Evolutionary conservation across 768 basidiomycete species (phyloP), one percentile per base, ranked within the genome.

Genomic region (Collybia mongolica): DNA sequence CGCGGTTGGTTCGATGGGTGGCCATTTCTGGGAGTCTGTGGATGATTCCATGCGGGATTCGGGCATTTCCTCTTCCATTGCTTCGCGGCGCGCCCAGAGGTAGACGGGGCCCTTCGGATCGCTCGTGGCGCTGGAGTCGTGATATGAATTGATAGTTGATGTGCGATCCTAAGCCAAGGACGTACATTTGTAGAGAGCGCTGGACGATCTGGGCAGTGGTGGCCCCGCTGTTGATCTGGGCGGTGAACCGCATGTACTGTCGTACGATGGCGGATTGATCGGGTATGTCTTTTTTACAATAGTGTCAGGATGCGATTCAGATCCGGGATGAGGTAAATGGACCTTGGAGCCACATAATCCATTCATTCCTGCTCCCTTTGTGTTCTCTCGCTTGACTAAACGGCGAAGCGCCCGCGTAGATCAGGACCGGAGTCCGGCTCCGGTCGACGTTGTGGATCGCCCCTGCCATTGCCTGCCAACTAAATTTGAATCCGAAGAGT

Each of bases 301-400:
- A 49, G 18, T 17, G 8, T 20, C 42, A 9, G 15, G 32, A 38
- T 17, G 36, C n/a, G 24, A 6, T 36, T 26, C 28, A 43, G 17
- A 20, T 39, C 20, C 44, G 28, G 12, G 7, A 24, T 24, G 37
- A 26, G 19, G 35, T 26, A 18, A 17, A 29, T 54, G 18, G n/a
- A 81, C 85, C 86, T 72, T 89, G 85, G 2, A 82, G 51, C 80
- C 84, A 86, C 74, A 86, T 82, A 35, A 86, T 84, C 76, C 81
- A 88, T 57, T 88, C 87, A 54, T 89, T 89, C 55, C 85, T 73
- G 0, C 74, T 74, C 0, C 86, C 88, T 39, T 71, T 78, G 39
- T 81, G 69, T 55, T 87, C 85, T 0, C 77, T 77, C 35, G 79
- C 63, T 5, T 64, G 65, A 28, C 79, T 79, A 58, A 81, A 82